A percentile compares a stretch with the other conserved stretches of the same genome.
Conservation (phyloP, 2,329 filamentous ascomycete genomes). For the Diaporthe longicolla region DNA sequence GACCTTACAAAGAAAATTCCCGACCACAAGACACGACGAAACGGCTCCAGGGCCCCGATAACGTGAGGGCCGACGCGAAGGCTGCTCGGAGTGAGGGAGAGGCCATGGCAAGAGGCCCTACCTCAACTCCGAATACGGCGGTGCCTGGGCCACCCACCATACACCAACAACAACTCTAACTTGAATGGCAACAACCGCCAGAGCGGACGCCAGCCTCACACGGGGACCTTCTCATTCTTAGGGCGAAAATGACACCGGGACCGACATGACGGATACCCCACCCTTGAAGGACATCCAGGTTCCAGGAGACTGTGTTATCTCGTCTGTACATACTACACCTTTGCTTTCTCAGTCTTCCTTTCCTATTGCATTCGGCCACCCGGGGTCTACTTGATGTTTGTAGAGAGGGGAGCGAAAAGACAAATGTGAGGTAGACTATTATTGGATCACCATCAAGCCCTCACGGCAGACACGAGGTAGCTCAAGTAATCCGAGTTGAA, state of each 20-base stretch:
- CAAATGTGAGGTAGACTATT: background rate
- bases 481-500: background rate
- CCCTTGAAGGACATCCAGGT: background rate
- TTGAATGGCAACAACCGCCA: background rate
- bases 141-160: background rate
- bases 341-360: background rate
- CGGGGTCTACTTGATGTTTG: too few relatives aligned
- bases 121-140: too few relatives aligned
- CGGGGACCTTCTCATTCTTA: constrained; percentile 1
- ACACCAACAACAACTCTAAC: background rate
- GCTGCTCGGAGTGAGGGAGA: too few relatives aligned
- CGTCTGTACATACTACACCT: background rate
- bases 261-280: constrained; percentile 7
- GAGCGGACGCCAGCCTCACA: constrained; percentile 4
- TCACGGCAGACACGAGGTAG: background rate
- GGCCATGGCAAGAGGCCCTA: too few relatives aligned
- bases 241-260: constrained; percentile 12
- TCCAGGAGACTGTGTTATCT: background rate
- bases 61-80: too few relatives aligned
- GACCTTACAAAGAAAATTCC: too few relatives aligned
- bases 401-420: background rate
- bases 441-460: background rate
- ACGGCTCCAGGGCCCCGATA: background rate
- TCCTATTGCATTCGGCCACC: too few relatives aligned
- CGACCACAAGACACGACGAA: too few relatives aligned